Conservation (phyloP, 305 asterid species). For the Fraxinus xanthoxyloides region DNA sequence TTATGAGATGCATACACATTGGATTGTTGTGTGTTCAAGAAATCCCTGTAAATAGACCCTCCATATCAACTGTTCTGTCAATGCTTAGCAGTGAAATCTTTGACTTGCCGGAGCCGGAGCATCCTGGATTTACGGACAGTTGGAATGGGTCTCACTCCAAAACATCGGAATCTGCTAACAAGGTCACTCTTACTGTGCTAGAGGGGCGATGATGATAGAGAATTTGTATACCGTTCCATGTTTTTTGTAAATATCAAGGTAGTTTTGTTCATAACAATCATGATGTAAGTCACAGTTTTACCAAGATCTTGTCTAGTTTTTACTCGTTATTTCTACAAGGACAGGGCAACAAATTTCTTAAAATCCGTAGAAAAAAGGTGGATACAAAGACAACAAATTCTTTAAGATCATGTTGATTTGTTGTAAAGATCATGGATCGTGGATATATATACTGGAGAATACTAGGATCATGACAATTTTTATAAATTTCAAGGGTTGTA, state of each 20-base stretch:
- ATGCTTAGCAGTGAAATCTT: slow-evolving; percentile 32
- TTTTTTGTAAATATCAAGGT: neutral
- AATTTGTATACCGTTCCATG: neutral
- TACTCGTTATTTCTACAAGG: neutral
- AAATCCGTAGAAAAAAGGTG: neutral
- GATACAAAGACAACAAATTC: no score
- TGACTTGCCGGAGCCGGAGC: slow-evolving; percentile 27
- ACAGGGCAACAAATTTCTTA: neutral
- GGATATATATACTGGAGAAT: no score
- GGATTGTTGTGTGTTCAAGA: slow-evolving; percentile 36
- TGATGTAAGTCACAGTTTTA: neutral
- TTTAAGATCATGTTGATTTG: no score
- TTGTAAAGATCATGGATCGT: no score
- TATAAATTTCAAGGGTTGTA: no score
- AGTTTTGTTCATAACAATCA: neutral
- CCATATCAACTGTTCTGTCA: slow-evolving; percentile 25
- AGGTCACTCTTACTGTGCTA: neutral
- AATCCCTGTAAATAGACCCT: slow-evolving; percentile 29
- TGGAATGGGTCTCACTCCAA: neutral
- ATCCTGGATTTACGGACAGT: slow-evolving; percentile 11
- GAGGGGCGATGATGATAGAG: neutral
- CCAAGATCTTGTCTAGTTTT: neutral
- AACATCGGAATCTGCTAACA: neutral
- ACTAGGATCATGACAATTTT: no score
- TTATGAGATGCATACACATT: slow-evolving; percentile 30